A percentile compares a stretch with the other conserved stretches of the same genome.
Evolutionary conservation across 768 basidiomycete genomes (phyloP).

Genomic region (Tubosaeta sp.): DNA sequence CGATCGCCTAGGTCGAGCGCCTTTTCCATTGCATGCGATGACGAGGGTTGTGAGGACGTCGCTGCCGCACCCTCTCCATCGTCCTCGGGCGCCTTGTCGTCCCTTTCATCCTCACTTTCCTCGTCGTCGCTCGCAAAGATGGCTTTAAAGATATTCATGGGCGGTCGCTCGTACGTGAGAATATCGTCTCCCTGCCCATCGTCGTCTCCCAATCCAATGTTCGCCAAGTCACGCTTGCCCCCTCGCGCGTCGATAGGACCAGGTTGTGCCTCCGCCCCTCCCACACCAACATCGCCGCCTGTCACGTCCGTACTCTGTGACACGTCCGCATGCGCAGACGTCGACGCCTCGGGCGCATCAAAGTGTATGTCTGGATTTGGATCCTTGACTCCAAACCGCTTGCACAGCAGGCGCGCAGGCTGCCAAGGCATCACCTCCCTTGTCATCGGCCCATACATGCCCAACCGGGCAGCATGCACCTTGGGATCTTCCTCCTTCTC

Average conservation of each 20-base stretch:
- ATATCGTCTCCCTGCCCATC: conserved; percentile 85
- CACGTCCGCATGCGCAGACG: conserved; percentile 15
- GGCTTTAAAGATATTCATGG: conserved; percentile 94
- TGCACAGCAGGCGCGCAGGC: conserved; percentile 84
- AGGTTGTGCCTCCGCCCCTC: not conserved
- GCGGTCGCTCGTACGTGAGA: conserved; percentile 81
- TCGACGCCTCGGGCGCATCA: conserved; percentile 28
- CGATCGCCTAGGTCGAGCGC: not conserved
- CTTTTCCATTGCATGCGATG: not conserved
- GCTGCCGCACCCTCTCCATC: conserved; percentile 1
- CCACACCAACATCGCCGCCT: not conserved
- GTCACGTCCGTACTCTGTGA: conserved; percentile 4
- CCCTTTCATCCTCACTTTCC: conserved; percentile 67
- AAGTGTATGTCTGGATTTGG: conserved; percentile 59
- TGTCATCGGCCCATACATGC: conserved; percentile 90
- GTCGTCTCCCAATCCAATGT: conserved; percentile 90
- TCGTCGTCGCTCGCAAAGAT: conserved; percentile 97
- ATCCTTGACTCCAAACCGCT: conserved; percentile 89
- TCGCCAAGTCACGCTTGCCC: conserved; percentile 60
- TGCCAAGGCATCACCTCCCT: conserved; percentile 71
- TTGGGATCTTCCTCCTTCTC: conserved; percentile 61
- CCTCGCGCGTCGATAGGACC: not conserved
- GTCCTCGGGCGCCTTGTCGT: conserved; percentile 16
- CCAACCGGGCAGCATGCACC: conserved; percentile 74
- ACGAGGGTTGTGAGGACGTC: conserved; percentile 10